phyloP scores from a whole-genome alignment of 495 filamentous ascomycete genomes.

The Extremus antarcticus region DNA sequence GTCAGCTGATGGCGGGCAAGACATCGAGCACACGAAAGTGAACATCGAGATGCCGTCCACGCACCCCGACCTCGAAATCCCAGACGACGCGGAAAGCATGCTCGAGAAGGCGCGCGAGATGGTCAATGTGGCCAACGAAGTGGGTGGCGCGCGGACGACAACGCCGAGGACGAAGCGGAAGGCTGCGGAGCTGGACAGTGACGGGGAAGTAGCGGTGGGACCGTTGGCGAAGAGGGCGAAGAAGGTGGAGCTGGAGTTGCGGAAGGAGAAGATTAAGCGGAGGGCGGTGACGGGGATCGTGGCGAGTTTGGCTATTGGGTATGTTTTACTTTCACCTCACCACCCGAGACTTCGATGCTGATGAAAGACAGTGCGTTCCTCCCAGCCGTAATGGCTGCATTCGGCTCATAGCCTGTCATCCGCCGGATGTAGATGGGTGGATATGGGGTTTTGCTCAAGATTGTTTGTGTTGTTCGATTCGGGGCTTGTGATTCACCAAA shows the following conservation, averaged over 20 bases:
- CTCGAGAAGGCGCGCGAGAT: slow-evolving; percentile 78
- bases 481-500: background rate
- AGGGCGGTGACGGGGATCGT: slow-evolving; percentile 75
- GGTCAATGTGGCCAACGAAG: slow-evolving; percentile 67
- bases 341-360: background rate
- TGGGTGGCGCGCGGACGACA: slow-evolving; percentile 45
- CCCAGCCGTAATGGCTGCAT: background rate
- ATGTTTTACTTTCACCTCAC: slow-evolving; percentile 36
- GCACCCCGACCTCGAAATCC: slow-evolving; percentile 54
- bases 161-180: slow-evolving; percentile 78
- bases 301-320: slow-evolving; percentile 81
- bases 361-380: background rate
- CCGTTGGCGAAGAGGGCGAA: slow-evolving; percentile 61
- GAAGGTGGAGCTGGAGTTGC: slow-evolving; percentile 61
- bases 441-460: background rate
- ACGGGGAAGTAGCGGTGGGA: slow-evolving; percentile 43
- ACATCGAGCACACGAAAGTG: slow-evolving; percentile 62
- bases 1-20: slow-evolving; percentile 43
- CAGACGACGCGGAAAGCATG: slow-evolving; percentile 67
- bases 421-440: too few relatives aligned
- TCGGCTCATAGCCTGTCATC: background rate
- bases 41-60: slow-evolving; percentile 64
- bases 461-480: background rate
- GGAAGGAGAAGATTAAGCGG: slow-evolving; percentile 71
- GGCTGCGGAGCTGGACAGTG: slow-evolving; percentile 57